Conservation (phyloP, 345 rosid species). For the Hibiscus tridactylites region DNA sequence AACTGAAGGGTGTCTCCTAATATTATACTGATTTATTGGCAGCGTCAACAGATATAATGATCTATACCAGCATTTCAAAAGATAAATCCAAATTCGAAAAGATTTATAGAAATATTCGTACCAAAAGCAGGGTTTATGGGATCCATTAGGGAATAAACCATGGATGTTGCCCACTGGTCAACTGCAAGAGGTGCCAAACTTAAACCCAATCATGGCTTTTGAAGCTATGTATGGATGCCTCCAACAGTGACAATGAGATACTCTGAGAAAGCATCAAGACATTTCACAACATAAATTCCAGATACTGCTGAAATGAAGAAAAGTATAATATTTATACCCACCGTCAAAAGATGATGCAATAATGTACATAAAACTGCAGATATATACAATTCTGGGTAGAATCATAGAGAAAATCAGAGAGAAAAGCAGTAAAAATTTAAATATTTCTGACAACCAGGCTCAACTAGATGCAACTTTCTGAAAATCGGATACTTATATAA, state of each 20-base stretch:
- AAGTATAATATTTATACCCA: background rate
- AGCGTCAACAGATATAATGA: background rate
- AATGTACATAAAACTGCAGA: background rate
- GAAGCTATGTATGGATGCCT: conserved; percentile 6
- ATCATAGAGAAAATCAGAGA: background rate
- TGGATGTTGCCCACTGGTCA: background rate
- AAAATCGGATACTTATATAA: background rate
- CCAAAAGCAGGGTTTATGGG: background rate
- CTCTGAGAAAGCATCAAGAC: conserved; percentile 7
- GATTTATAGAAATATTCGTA: background rate
- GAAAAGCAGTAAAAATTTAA: background rate
- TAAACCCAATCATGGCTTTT: conserved; percentile 2
- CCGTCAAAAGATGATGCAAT: background rate
- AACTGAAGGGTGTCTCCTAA: background rate
- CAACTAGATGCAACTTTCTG: background rate
- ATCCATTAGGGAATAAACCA: conserved; percentile 3
- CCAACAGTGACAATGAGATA: background rate
- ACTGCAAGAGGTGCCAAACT: conserved; percentile 14
- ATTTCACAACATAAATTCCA: conserved; percentile 1
- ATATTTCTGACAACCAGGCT: background rate
- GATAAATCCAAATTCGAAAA: background rate
- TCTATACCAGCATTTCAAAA: background rate
- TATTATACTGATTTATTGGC: background rate
- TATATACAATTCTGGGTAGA: background rate
- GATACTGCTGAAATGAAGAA: background rate